Conservation (phyloP, 345 rosid genomes). For the Turnera subulata region DNA sequence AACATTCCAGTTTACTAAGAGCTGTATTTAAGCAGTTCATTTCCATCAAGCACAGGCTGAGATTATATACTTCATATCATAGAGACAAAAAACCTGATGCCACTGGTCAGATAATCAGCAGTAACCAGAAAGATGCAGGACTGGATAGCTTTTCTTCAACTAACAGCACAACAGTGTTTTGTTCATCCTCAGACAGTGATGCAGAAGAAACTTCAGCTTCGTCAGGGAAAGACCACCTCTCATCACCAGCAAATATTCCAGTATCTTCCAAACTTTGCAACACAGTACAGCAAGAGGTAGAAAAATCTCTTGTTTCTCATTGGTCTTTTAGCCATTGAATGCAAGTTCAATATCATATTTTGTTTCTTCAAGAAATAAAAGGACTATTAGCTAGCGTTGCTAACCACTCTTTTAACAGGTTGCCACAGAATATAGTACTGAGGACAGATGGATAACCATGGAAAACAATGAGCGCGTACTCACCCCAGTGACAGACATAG, state of each 20-base stretch:
- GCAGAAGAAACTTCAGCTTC: slow-evolving; percentile 26
- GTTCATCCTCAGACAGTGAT: slow-evolving; percentile 33
- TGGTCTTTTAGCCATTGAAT: neutral
- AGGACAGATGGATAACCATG: slow-evolving; percentile 8
- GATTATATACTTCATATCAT: slow-evolving; percentile 10
- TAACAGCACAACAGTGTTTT: slow-evolving; percentile 28
- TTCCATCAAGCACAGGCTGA: slow-evolving; percentile 15
- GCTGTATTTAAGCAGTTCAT: slow-evolving; percentile 22
- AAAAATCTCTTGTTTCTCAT: neutral
- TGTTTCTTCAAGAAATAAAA: neutral
- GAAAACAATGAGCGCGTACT: slow-evolving; percentile 19
- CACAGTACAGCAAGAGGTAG: slow-evolving; percentile 31
- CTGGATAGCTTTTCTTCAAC: slow-evolving; percentile 24
- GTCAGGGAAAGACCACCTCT: slow-evolving; percentile 2
- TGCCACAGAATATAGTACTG: slow-evolving; percentile 23
- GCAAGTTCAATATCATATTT: neutral
- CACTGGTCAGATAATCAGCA: slow-evolving; percentile 7
- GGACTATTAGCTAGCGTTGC: slow-evolving; percentile 6
- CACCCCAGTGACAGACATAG: slow-evolving; percentile 28
- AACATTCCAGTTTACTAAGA: slow-evolving; percentile 25
- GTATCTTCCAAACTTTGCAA: slow-evolving; percentile 3
- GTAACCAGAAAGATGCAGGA: slow-evolving; percentile 24
- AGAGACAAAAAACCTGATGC: slow-evolving; percentile 13
- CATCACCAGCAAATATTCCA: slow-evolving; percentile 5
- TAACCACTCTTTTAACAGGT: slow-evolving; percentile 35